Percentiles rank a stretch among this genome's conserved stretches.
These are phyloP conservation scores for Arabidopsis suecica DNA, from an alignment of 345 rosid genomes.

Conservation along the genomic window DNA sequence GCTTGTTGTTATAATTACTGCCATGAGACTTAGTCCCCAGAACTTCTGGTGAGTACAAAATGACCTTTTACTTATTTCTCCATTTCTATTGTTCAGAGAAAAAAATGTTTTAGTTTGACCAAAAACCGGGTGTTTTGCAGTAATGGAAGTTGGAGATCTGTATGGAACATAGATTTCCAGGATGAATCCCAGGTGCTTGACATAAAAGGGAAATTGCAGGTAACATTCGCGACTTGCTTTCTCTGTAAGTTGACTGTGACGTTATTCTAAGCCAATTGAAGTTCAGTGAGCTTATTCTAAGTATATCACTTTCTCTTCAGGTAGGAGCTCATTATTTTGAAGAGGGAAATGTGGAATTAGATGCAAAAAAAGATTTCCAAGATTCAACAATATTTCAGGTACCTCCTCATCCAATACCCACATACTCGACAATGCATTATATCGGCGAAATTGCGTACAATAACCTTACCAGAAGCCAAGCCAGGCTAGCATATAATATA, in stretches of 20 bases:
- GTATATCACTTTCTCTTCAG: slow-evolving; percentile 47
- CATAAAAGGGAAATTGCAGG: slow-evolving; percentile 86
- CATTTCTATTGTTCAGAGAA: slow-evolving; percentile 4
- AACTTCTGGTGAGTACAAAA: slow-evolving; percentile 79
- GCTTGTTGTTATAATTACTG: slow-evolving; percentile 86
- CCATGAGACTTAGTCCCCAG: slow-evolving; percentile 84
- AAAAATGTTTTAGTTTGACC: slow-evolving; percentile 2
- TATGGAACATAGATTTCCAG: slow-evolving; percentile 82
- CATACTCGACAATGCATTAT: slow-evolving; percentile 10
- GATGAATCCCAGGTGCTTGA: slow-evolving; percentile 80
- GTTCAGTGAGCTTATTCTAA: slow-evolving; percentile 11
- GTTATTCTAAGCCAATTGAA: slow-evolving; percentile 17
- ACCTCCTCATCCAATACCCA: slow-evolving; percentile 7
- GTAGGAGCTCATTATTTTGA: slow-evolving; percentile 98
- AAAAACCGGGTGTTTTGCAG: slow-evolving; percentile 49
- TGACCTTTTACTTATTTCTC: slow-evolving; percentile 14
- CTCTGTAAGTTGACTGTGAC: slow-evolving; percentile 10
- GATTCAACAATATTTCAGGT: slow-evolving; percentile 94
- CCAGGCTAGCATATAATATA: background rate
- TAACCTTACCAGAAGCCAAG: background rate
- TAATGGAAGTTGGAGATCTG: slow-evolving; percentile 95
- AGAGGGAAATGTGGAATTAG: slow-evolving; percentile 98
- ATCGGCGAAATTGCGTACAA: background rate
- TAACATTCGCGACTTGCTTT: slow-evolving; percentile 36
- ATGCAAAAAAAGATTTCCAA: slow-evolving; percentile 81